phyloP scores from a whole-genome alignment of 352 stramenopile genomes.

The Halophytophthora polymorphica region DNA sequence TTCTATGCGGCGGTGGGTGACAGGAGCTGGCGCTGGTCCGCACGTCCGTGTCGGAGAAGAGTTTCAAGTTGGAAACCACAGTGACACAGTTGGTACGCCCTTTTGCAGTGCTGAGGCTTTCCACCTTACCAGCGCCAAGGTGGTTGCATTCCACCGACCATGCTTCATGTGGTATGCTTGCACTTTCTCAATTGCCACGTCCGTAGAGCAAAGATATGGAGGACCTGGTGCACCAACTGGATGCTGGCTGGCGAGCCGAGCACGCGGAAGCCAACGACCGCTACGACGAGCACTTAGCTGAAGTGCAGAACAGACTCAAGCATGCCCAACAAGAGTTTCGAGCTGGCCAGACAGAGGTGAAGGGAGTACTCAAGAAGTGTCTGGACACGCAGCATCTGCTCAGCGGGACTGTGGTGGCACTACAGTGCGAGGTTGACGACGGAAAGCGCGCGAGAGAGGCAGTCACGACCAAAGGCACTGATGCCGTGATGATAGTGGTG shows the following conservation, averaged over 20 bases:
- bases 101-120: too few relatives aligned
- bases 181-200: background rate
- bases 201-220: slow-evolving; percentile 28
- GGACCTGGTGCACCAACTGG: slow-evolving; percentile 20
- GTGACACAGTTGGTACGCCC: slow-evolving; percentile 36
- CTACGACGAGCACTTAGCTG: slow-evolving; percentile 9
- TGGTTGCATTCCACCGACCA: too few relatives aligned
- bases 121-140: too few relatives aligned
- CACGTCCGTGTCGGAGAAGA: slow-evolving; percentile 55
- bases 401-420: slow-evolving; percentile 48
- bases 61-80: slow-evolving; percentile 40
- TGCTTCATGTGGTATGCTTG: background rate
- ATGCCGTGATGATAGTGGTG: slow-evolving; percentile 20
- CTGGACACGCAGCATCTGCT: slow-evolving; percentile 61
- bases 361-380: slow-evolving; percentile 45
- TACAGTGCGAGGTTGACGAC: slow-evolving; percentile 54
- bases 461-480: slow-evolving; percentile 4
- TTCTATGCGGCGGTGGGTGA: too few relatives aligned
- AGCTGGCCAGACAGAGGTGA: slow-evolving; percentile 37
- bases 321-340: slow-evolving; percentile 14
- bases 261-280: slow-evolving; percentile 4
- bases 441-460: slow-evolving; percentile 12
- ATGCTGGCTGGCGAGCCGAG: slow-evolving; percentile 22
- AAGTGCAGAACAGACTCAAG: slow-evolving; percentile 20
- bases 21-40: slow-evolving; percentile 60